Base-by-base conservation (phyloP, 306 rosid genomes). In the Sophora flavescens region DNA sequence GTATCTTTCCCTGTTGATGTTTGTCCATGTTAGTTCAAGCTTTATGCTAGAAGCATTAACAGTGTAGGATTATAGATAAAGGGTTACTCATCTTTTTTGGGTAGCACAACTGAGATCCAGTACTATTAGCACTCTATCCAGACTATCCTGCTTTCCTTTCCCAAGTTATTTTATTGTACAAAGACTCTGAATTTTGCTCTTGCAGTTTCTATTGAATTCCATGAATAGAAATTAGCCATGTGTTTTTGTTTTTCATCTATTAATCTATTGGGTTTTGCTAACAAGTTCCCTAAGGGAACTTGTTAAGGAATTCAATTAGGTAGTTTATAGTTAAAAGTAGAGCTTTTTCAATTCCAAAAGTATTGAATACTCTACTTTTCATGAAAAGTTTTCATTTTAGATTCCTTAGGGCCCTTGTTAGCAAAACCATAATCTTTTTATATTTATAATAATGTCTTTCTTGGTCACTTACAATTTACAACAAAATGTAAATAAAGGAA, bases 21-120 rank as follows among this genome's bases (percentile, higher is more conserved):
- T 47, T 57, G 73, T 72, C 50, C 39, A 57, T 69, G 66, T 81
- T 39, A 38, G 64, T 64, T 72, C 75, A n/a, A 47, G 66, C 58
- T 72, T 73, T 45, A 33, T 68, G 68, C 45, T 56, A 67, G 48
- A 54, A 64, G 60, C 51, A n/a, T 48, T 45, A 48, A 38, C 28
- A n/a, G 6, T 47, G 48, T 33, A 71, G 33, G 59, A 65, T 70
- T 79, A 61, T 53, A 17, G 51, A 42, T 13, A 28, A 69, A 15
- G 35, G 50, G 2, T 10, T 63, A 53, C 26, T 45, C 47, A 54
- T 45, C 11, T 57, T 60, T 70, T 44, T 60, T 56, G 6, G 39
- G 68, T 63, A 16, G 54, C 22, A 22, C 59, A 60, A 15, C 15
- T 41, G 6, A 63, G 70, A 39, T 57, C 63, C 39, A 6, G 54